Percentiles rank a stretch among this genome's conserved stretches.
Evolutionary conservation across 208 protist species (phyloP).

Genomic region (Trichomonas tenax): DNA sequence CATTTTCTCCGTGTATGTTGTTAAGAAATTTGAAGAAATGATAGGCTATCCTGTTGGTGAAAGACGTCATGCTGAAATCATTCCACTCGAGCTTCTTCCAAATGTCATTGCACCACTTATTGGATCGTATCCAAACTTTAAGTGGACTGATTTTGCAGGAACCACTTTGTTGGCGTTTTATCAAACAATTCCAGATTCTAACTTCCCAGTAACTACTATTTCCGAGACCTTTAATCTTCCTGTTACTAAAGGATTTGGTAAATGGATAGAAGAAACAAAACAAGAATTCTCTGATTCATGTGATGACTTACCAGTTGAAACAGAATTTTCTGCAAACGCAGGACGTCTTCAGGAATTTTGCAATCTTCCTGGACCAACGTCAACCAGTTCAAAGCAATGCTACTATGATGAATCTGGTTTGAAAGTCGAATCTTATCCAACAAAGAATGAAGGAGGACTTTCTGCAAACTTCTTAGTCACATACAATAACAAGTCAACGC

Average conservation of each 20-base stretch:
- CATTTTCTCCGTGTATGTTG: not conserved
- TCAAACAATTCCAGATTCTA: not conserved
- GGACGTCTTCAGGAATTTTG: not conserved
- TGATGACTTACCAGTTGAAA: not conserved
- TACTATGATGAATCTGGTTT: slow-evolving; percentile 4
- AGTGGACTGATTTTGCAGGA: not conserved
- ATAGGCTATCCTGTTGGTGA: not conserved
- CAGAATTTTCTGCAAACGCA: not conserved
- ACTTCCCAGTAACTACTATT: not conserved
- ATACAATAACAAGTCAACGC: not conserved
- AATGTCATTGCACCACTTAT: not conserved
- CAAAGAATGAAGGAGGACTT: not conserved
- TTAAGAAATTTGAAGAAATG: not conserved
- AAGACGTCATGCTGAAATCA: not conserved
- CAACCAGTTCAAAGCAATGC: not conserved
- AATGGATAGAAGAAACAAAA: not conserved
- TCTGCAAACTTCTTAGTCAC: not conserved
- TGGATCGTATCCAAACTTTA: not conserved
- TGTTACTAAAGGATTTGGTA: not conserved
- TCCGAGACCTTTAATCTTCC: not conserved
- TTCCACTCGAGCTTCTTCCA: not conserved
- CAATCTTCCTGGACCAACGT: not conserved
- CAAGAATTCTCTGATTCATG: not conserved
- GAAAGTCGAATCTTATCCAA: not conserved
- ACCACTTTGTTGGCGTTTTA: not conserved